phyloP scores from a whole-genome alignment of 1,139 yeast species.

The Saccharomyces uvarum region DNA sequence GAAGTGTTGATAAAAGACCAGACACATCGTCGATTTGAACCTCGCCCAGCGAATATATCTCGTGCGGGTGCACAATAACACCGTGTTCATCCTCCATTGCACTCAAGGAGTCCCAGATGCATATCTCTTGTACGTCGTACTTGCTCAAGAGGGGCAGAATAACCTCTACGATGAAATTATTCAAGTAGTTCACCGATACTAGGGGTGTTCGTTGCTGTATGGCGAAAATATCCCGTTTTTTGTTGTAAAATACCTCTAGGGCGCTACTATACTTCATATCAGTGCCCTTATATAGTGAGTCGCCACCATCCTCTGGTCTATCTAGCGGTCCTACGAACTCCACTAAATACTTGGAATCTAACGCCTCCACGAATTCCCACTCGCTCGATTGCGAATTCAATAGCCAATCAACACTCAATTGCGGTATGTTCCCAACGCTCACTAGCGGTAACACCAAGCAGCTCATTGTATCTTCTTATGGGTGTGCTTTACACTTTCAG shows the following conservation, averaged over 20 bases:
- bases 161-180: slow-evolving; percentile 46
- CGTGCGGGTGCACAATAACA: slow-evolving; percentile 17
- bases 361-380: slow-evolving; percentile 43
- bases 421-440: slow-evolving; percentile 86
- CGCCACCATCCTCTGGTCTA: slow-evolving; percentile 14
- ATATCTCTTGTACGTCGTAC: slow-evolving; percentile 39
- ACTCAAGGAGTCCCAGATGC: slow-evolving; percentile 67
- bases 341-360: slow-evolving; percentile 57
- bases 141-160: slow-evolving; percentile 43
- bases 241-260: slow-evolving; percentile 49
- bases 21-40: slow-evolving; percentile 19
- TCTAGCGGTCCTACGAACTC: slow-evolving; percentile 85
- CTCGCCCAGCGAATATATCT: slow-evolving; percentile 20
- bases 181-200: slow-evolving; percentile 49
- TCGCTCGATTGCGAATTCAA: slow-evolving; percentile 48
- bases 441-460: slow-evolving; percentile 63
- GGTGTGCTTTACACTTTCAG: background rate
- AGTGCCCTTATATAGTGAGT: slow-evolving; percentile 5
- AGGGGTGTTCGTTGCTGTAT: slow-evolving; percentile 83
- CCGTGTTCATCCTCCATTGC: slow-evolving; percentile 37
- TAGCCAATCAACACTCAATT: slow-evolving; percentile 66
- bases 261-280: slow-evolving; percentile 41
- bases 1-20: slow-evolving; percentile 18
- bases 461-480: background rate
- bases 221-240: slow-evolving; percentile 40